Percentiles rank a stretch among this genome's conserved stretches.
Conservation (phyloP, 78 protist species). For the Isochrysis galbana region DNA sequence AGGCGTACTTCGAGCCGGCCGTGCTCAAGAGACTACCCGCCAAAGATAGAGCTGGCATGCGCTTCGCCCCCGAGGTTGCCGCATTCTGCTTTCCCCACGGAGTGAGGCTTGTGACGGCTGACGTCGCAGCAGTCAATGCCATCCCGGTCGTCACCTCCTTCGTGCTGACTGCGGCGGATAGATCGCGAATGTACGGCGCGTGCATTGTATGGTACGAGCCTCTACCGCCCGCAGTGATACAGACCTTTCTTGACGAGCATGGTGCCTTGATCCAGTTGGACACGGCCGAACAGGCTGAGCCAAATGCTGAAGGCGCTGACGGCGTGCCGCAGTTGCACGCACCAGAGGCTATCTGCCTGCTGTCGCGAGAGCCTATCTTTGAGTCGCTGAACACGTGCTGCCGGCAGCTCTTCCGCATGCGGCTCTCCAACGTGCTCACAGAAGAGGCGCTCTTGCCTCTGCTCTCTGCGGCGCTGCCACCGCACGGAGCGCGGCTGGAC, state of each 20-base stretch:
- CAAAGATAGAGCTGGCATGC: background rate
- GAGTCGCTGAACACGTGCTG: background rate
- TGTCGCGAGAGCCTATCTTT: background rate
- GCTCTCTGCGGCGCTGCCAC: background rate
- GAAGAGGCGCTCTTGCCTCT: background rate
- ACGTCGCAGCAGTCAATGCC: background rate
- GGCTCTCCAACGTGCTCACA: background rate
- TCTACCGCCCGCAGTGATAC: background rate
- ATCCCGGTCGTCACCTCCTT: background rate
- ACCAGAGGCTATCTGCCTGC: background rate
- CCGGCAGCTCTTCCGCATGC: background rate
- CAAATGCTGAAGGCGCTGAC: background rate
- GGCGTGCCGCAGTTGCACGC: background rate
- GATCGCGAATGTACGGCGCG: conserved; percentile 10
- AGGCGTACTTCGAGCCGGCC: background rate
- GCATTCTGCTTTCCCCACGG: background rate
- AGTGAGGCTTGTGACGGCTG: background rate
- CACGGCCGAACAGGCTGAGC: background rate
- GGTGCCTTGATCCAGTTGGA: background rate
- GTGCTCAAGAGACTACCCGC: background rate
- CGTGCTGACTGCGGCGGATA: background rate
- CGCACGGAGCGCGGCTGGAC: background rate
- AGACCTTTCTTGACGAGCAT: background rate
- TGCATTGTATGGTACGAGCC: conserved; percentile 9
- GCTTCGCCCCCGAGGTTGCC: background rate